These are phyloP conservation scores for Pestalotiopsis sp. DNA, from an alignment of 2,329 filamentous ascomycete genomes.

Conservation along the genomic window DNA sequence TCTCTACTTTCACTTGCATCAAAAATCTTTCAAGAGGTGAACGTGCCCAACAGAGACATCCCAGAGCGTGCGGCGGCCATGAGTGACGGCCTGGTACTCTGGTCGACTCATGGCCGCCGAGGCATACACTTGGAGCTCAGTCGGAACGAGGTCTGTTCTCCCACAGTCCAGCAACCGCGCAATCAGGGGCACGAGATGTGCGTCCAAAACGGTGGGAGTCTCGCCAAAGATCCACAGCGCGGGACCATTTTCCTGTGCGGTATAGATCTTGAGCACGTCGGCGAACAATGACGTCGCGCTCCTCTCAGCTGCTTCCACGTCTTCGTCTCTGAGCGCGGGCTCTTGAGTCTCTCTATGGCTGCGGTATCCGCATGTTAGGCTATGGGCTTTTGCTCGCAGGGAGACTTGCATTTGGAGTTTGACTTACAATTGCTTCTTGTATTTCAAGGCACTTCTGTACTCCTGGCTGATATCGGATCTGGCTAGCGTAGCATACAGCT, in stretches of 20 bases:
- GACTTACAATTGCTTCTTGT: slow-evolving; percentile 14
- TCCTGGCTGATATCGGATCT: slow-evolving; percentile 3
- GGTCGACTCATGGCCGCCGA: not conserved
- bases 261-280: not conserved
- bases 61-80: slow-evolving; percentile 6
- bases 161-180: slow-evolving; percentile 7
- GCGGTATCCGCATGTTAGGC: not conserved
- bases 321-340: slow-evolving; percentile 2
- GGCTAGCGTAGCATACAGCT: slow-evolving; percentile 2
- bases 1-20: not conserved
- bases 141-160: slow-evolving; percentile 1
- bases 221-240: slow-evolving; percentile 10
- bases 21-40: slow-evolving; percentile 3
- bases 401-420: too few species aligned
- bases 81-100: not conserved
- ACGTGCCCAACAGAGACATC: slow-evolving; percentile 9
- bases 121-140: slow-evolving; percentile 3
- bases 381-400: not conserved
- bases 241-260: not conserved
- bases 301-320: slow-evolving; percentile 6
- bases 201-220: slow-evolving; percentile 10
- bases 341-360: slow-evolving; percentile 8
- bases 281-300: not conserved
- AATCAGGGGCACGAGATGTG: slow-evolving; percentile 13
- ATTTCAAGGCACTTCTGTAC: slow-evolving; percentile 10